These are phyloP conservation scores for Cocos nucifera DNA, from an alignment of 176 grass and related monocot species.

Conservation along the genomic window DNA sequence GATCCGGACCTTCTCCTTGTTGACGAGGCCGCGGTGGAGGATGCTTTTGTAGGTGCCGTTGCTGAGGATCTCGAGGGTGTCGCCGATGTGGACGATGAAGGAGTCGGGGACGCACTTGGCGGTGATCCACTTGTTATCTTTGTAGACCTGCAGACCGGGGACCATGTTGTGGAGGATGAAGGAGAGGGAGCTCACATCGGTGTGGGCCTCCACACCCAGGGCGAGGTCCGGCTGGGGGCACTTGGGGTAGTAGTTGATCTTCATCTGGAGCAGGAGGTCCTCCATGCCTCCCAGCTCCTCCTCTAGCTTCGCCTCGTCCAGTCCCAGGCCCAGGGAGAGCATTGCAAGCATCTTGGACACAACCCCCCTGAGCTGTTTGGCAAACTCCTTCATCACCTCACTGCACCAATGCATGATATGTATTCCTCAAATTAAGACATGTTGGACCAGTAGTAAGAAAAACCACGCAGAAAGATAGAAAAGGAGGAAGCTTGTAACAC, in stretches of 20 bases:
- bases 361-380: background rate
- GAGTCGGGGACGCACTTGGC: background rate
- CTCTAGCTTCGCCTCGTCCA: constrained; percentile 32
- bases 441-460: too few species aligned
- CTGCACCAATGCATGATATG: background rate
- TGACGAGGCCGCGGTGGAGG: constrained; percentile 86
- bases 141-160: constrained; percentile 32
- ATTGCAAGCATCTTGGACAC: background rate
- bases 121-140: constrained; percentile 3
- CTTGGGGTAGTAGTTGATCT: constrained; percentile 19
- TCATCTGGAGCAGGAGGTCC: constrained; percentile 8
- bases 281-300: constrained; percentile 17
- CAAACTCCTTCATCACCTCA: background rate
- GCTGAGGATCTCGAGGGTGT: constrained; percentile 74
- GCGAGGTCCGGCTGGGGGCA: constrained; percentile 11
- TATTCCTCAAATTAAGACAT: too few species aligned
- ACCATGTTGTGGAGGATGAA: constrained; percentile 18
- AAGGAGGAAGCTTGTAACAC: too few species aligned
- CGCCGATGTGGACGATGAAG: constrained; percentile 13
- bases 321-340: background rate
- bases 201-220: constrained; percentile 12
- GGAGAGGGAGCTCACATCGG: constrained; percentile 5
- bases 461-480: too few species aligned
- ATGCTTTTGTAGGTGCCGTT: constrained; percentile 81
- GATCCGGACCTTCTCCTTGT: constrained; percentile 58